A percentile compares a stretch with the other conserved stretches of the same genome.
Conservation (phyloP, 306 rosid genomes). For the Acacia melanoxylon region DNA sequence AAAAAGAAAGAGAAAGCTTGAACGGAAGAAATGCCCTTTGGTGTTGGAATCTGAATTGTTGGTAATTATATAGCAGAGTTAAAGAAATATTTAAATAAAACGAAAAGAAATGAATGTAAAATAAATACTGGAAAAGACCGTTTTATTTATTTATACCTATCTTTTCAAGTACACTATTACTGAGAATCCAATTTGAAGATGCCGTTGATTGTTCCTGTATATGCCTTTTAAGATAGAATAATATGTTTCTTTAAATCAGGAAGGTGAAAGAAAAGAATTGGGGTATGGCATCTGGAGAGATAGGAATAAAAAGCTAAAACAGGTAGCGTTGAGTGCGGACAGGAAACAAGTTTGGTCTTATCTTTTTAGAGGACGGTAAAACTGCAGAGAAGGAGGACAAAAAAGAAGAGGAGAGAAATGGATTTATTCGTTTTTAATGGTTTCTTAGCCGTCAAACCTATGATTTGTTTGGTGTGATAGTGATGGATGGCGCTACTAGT, state of each 20-base stretch:
- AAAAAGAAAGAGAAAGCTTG: constrained; percentile 24
- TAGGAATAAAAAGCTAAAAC: constrained; percentile 4
- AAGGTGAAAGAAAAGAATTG: background rate
- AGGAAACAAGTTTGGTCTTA: constrained; percentile 37
- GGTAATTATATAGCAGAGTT: background rate
- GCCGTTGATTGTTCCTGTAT: background rate
- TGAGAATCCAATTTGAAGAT: constrained; percentile 20
- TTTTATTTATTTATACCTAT: background rate
- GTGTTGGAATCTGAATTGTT: background rate
- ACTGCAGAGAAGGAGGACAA: background rate
- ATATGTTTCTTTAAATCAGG: background rate
- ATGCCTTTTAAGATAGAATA: constrained; percentile 12
- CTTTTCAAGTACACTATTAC: background rate
- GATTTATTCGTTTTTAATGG: constrained; percentile 34
- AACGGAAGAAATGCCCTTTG: constrained; percentile 29
- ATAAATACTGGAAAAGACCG: background rate
- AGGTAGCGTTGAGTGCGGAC: constrained; percentile 33
- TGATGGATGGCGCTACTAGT: constrained; percentile 31
- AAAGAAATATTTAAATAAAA: background rate
- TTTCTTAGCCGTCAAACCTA: constrained; percentile 47
- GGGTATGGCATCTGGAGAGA: constrained; percentile 31
- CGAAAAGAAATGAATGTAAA: background rate
- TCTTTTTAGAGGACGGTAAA: constrained; percentile 20
- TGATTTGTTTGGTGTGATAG: constrained; percentile 29
- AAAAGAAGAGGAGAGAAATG: constrained; percentile 1